These are phyloP conservation scores for Microdochium trichocladiopsis DNA, from an alignment of 2,329 filamentous ascomycete genomes.

Conservation along the genomic window DNA sequence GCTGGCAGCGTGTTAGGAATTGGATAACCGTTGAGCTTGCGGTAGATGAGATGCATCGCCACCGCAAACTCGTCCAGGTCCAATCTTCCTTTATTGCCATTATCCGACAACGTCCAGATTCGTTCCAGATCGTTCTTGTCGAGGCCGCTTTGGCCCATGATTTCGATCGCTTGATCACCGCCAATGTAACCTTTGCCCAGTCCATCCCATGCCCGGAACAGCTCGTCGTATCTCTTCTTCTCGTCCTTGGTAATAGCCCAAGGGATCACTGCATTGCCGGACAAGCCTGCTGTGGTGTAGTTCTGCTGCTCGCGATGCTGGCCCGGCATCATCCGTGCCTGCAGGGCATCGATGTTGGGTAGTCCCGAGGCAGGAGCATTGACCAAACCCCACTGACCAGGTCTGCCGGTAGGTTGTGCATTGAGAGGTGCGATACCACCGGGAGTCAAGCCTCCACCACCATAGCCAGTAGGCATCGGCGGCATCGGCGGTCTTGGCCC, in stretches of 20 bases:
- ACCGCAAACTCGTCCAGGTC: slow-evolving; percentile 97
- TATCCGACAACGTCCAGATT: slow-evolving; percentile 91
- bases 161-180: slow-evolving; percentile 90
- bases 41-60: slow-evolving; percentile 97
- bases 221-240: slow-evolving; percentile 90
- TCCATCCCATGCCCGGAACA: slow-evolving; percentile 96
- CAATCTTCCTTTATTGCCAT: slow-evolving; percentile 86
- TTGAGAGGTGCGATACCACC: slow-evolving; percentile 56
- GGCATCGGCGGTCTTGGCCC: slow-evolving; percentile 83
- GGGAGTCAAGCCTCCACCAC: slow-evolving; percentile 56
- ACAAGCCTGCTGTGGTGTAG: slow-evolving; percentile 79
- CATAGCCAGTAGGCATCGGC: slow-evolving; percentile 58
- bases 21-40: slow-evolving; percentile 93
- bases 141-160: slow-evolving; percentile 91
- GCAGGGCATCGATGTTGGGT: slow-evolving; percentile 88
- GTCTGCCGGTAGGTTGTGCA: slow-evolving; percentile 86
- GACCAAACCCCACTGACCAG: slow-evolving; percentile 97
- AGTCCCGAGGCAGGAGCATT: slow-evolving; percentile 85
- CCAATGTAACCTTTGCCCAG: slow-evolving; percentile 87
- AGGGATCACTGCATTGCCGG: slow-evolving; percentile 90
- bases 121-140: slow-evolving; percentile 85
- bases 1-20: slow-evolving; percentile 81
- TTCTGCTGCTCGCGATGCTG: slow-evolving; percentile 76
- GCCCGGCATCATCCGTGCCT: slow-evolving; percentile 96
- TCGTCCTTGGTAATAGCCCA: slow-evolving; percentile 99